Evolutionary conservation across 495 filamentous ascomycete genomes (phyloP).

Genomic region (Alectoria sarmentosa): DNA sequence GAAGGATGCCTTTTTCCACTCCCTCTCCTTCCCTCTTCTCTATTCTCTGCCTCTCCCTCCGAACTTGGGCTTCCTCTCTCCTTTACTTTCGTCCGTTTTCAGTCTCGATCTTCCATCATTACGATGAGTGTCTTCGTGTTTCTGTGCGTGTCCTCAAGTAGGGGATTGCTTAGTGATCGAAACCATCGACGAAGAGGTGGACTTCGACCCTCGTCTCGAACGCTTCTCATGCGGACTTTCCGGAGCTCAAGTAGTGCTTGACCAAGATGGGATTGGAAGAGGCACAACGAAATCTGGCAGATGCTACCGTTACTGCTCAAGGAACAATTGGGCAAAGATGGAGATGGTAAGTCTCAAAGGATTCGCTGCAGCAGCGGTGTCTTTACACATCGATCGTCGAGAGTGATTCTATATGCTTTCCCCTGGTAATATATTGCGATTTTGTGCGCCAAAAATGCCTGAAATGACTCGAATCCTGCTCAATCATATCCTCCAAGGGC

Average conservation of each 20-base stretch:
- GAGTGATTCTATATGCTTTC: not conserved
- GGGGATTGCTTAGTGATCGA: too few species aligned
- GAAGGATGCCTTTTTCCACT: not conserved
- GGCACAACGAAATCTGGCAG: constrained; percentile 2
- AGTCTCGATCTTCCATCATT: constrained; percentile 1
- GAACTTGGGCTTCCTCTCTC: constrained; percentile 6
- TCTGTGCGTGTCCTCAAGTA: not conserved
- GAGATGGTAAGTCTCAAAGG: constrained; percentile 1
- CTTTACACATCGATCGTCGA: constrained; percentile 2
- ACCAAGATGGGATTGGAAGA: constrained; percentile 3
- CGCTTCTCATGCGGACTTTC: constrained; percentile 7
- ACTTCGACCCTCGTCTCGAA: constrained; percentile 7
- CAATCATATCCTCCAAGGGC: too few species aligned
- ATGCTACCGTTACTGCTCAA: constrained; percentile 17
- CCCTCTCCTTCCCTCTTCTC: constrained; percentile 9
- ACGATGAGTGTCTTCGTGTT: constrained; percentile 15
- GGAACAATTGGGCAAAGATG: not conserved
- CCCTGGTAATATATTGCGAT: too few species aligned
- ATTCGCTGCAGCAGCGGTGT: constrained; percentile 8
- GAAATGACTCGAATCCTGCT: not conserved
- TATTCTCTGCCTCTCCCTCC: not conserved
- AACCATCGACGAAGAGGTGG: constrained; percentile 22
- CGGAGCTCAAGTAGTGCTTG: constrained; percentile 23
- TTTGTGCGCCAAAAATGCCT: too few species aligned
- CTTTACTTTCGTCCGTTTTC: constrained; percentile 2